Conservation (phyloP, 2,329 filamentous ascomycete genomes). For the Endothia cerciana region DNA sequence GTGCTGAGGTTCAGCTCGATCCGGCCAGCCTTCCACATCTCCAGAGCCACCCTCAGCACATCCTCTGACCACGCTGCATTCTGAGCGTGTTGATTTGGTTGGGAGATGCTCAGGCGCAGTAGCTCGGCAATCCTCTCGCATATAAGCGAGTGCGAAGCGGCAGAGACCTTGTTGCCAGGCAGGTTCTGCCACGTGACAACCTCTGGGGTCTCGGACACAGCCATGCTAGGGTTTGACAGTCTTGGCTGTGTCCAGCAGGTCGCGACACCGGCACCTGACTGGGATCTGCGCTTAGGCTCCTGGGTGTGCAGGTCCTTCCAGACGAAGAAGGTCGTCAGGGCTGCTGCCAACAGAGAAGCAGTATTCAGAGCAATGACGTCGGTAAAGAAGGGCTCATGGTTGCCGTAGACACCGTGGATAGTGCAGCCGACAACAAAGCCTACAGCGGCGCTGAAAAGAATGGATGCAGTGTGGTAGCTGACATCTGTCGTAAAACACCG, state of each 20-base stretch:
- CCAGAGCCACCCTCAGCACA: constrained; percentile 32
- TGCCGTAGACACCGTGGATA: constrained; percentile 37
- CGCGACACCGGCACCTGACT: background rate
- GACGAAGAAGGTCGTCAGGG: constrained; percentile 38
- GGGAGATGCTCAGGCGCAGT: constrained; percentile 30
- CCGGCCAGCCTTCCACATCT: constrained; percentile 34
- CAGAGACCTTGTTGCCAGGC: constrained; percentile 27
- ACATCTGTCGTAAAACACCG: constrained; percentile 45
- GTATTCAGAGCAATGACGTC: constrained; percentile 40
- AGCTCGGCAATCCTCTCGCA: constrained; percentile 32
- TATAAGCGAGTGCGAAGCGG: constrained; percentile 28
- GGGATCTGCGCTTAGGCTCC: constrained; percentile 12
- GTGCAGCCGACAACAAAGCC: constrained; percentile 41
- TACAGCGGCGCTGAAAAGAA: constrained; percentile 38
- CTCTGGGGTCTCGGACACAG: constrained; percentile 28
- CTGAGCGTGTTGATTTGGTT: constrained; percentile 30
- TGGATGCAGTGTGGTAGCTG: constrained; percentile 39
- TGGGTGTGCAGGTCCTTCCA: constrained; percentile 35
- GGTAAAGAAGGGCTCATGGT: constrained; percentile 36
- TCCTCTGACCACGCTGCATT: constrained; percentile 31
- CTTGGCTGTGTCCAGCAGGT: constrained; percentile 23
- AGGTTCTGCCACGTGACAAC: constrained; percentile 26
- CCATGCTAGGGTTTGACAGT: constrained; percentile 28
- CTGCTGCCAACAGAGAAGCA: constrained; percentile 38
- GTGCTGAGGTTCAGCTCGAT: constrained; percentile 34